Conservation (phyloP, 2,329 filamentous ascomycete species). For the Beauveria medogensis region DNA sequence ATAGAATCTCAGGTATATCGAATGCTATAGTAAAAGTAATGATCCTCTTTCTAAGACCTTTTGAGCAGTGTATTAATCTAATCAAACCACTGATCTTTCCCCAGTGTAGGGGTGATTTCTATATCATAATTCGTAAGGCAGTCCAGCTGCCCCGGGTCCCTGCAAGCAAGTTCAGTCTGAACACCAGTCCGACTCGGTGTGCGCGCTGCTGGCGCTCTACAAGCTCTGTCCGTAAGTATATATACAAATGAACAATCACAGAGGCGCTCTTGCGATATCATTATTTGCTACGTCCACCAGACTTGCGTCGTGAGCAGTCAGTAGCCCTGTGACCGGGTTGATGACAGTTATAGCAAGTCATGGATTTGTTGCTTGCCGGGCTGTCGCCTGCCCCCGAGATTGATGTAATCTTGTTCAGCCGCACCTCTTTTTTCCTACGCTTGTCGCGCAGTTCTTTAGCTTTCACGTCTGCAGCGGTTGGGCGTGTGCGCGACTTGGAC, state of each 20-base stretch:
- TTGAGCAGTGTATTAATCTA: neutral
- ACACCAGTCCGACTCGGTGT: neutral
- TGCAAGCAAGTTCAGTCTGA: neutral
- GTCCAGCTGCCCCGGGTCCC: neutral
- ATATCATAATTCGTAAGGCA: conserved; percentile 4
- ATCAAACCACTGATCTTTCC: neutral
- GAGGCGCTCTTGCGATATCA: neutral
- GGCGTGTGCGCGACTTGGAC: conserved; percentile 24
- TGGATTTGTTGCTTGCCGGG: conserved; percentile 17
- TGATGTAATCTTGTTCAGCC: conserved; percentile 53
- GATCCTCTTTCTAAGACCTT: neutral
- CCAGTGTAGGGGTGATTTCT: neutral
- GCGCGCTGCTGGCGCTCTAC: neutral
- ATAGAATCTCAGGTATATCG: neutral
- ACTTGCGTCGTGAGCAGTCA: conserved; percentile 40
- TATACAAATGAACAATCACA: neutral
- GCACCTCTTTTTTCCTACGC: conserved; percentile 57
- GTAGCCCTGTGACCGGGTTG: conserved; percentile 50
- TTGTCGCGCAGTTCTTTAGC: conserved; percentile 47
- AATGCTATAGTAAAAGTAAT: neutral
- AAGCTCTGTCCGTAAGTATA: neutral
- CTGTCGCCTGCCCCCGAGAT: conserved; percentile 41
- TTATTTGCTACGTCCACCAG: conserved; percentile 2
- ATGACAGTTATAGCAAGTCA: conserved; percentile 53
- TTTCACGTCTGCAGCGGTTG: conserved; percentile 19